phyloP scores from a whole-genome alignment of 805 yeast species.

The Kurtzmaniella cleridarum region DNA sequence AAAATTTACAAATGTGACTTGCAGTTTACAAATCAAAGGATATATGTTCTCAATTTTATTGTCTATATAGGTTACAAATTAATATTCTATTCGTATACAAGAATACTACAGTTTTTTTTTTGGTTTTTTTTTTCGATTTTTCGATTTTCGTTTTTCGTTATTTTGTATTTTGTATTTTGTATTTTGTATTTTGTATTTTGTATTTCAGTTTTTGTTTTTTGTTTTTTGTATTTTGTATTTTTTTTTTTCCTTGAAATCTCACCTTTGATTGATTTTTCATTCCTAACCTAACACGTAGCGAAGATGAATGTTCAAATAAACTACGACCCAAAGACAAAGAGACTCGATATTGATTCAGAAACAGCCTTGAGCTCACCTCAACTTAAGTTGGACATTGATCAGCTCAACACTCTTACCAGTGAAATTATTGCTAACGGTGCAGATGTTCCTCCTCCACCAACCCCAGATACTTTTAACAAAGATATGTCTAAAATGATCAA shows the following conservation, averaged over 20 bases:
- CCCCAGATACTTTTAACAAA: constrained; percentile 51
- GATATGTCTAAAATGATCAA: constrained; percentile 54
- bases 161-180: too few relatives aligned
- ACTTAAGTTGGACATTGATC: constrained; percentile 38
- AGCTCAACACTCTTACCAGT: constrained; percentile 29
- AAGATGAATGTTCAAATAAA: constrained; percentile 17
- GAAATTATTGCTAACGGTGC: constrained; percentile 40
- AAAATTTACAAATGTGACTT: too few relatives aligned
- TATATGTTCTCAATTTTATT: too few relatives aligned
- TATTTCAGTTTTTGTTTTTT: too few relatives aligned
- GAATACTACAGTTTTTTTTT: too few relatives aligned
- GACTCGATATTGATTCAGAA: constrained; percentile 14
- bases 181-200: too few relatives aligned
- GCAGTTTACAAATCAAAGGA: too few relatives aligned
- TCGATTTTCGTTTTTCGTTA: too few relatives aligned
- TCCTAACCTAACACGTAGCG: not conserved
- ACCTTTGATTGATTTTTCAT: not conserved
- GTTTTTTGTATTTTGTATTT: not conserved
- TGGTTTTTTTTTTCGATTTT: too few relatives aligned
- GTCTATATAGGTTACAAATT: too few relatives aligned
- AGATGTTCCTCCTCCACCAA: constrained; percentile 50
- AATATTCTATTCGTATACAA: too few relatives aligned
- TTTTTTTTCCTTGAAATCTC: not conserved
- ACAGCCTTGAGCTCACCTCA: constrained; percentile 17
- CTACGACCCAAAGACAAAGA: constrained; percentile 26